Evolutionary conservation across 148 eudicot species (phyloP).

Genomic region (Selenicereus undatus): DNA sequence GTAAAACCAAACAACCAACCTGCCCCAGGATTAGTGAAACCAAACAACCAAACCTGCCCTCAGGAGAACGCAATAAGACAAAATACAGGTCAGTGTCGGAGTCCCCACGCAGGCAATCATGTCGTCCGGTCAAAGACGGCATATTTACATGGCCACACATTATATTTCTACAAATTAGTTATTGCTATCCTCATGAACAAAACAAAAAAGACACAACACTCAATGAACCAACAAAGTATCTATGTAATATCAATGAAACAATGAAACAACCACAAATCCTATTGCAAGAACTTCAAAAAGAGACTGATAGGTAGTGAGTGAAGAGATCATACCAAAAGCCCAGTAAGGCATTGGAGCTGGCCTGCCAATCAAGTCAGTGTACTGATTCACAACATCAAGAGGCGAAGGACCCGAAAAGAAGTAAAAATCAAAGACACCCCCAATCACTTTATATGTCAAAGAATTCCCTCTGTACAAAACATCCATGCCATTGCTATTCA

Average conservation of each 20-base stretch:
- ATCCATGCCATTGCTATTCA: constrained; percentile 98
- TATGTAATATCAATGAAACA: not conserved
- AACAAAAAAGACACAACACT: not conserved
- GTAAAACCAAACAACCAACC: not conserved
- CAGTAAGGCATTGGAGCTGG: constrained; percentile 99
- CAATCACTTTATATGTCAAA: constrained; percentile 84
- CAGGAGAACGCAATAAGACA: not conserved
- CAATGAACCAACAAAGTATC: not conserved
- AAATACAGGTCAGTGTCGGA: not conserved
- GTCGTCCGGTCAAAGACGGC: not conserved
- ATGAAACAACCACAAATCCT: too few relatives aligned
- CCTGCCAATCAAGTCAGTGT: constrained; percentile 75
- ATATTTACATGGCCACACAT: not conserved
- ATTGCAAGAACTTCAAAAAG: not conserved
- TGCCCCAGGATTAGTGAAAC: not conserved
- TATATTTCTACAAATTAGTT: too few relatives aligned
- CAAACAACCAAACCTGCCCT: not conserved
- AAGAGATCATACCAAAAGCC: constrained; percentile 64
- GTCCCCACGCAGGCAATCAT: not conserved
- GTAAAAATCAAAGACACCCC: constrained; percentile 92
- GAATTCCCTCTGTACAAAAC: constrained; percentile 72
- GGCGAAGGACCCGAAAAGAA: constrained; percentile 84
- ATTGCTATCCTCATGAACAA: not conserved
- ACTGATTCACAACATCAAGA: constrained; percentile 82
- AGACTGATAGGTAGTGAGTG: not conserved